Evolutionary conservation across 257 asterid species (phyloP).

Genomic region (Nyctanthes arbortristis): DNA sequence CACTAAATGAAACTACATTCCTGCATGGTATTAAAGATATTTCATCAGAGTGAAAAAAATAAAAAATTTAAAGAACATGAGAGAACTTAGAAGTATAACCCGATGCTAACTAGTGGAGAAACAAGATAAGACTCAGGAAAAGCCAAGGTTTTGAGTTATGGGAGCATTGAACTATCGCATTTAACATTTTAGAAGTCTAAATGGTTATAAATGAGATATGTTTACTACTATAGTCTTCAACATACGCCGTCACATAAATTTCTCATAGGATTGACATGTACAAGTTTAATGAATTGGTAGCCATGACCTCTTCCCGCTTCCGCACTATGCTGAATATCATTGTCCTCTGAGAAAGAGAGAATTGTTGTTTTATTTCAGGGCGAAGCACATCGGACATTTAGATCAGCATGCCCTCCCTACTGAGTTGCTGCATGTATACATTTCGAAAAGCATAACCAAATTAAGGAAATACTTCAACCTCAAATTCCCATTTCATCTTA

Average conservation of each 20-base stretch:
- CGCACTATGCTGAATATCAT: neutral
- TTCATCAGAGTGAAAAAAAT: neutral
- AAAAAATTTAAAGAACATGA: neutral
- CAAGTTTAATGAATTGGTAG: neutral
- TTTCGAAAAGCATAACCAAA: neutral
- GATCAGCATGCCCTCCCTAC: no score
- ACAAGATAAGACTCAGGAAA: neutral
- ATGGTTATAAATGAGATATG: no score
- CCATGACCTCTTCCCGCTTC: neutral
- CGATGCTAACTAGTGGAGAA: neutral
- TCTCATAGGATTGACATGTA: neutral
- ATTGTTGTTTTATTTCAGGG: neutral
- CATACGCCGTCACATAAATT: neutral
- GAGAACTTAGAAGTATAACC: no score
- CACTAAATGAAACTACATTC: conserved; percentile 93
- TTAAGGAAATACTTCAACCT: neutral
- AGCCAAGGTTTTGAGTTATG: neutral
- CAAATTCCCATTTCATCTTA: neutral
- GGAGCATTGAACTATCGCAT: neutral
- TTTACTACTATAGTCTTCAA: neutral
- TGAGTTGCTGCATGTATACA: no score
- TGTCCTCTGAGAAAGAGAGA: neutral
- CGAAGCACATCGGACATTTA: neutral
- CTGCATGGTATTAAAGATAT: conserved; percentile 33
- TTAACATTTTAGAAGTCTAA: neutral